phyloP scores from a whole-genome alignment of 2,329 filamentous ascomycete genomes.

The Ceratocystiopsis brevicomis region DNA sequence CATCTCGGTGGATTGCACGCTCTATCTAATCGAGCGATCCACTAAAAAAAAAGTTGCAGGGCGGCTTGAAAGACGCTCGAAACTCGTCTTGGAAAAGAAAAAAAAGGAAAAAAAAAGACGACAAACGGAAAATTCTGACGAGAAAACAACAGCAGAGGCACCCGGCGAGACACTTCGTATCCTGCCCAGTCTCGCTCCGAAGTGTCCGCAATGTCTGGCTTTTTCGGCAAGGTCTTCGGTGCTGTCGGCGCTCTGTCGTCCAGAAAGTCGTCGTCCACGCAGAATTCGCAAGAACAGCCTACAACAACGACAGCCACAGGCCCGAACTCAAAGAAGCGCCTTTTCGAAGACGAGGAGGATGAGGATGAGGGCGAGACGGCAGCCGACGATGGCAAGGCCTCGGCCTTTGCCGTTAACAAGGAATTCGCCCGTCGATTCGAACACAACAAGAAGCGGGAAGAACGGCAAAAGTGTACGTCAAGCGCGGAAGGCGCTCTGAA shows the following conservation, averaged over 20 bases:
- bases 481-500: background rate
- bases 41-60: slow-evolving; percentile 2
- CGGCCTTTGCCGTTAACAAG: slow-evolving; percentile 61
- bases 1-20: no score
- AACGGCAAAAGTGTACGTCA: slow-evolving; percentile 47
- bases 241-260: slow-evolving; percentile 2
- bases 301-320: background rate
- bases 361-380: slow-evolving; percentile 18
- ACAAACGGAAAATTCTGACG: background rate
- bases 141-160: background rate
- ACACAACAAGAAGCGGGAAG: slow-evolving; percentile 92
- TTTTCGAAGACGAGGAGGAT: slow-evolving; percentile 35
- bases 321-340: slow-evolving; percentile 20
- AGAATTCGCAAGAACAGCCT: background rate
- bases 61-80: background rate
- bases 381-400: slow-evolving; percentile 14
- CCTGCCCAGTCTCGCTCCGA: no score
- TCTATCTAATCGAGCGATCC: slow-evolving; percentile 4
- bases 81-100: background rate
- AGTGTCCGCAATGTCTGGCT: slow-evolving; percentile 1
- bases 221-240: slow-evolving; percentile 5
- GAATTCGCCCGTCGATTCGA: slow-evolving; percentile 82
- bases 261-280: background rate
- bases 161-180: background rate
- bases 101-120: background rate